A percentile compares a stretch with the other conserved stretches of the same genome.
phyloP scores from a whole-genome alignment of 2,329 filamentous ascomycete species.

The Fusarium chuoi region DNA sequence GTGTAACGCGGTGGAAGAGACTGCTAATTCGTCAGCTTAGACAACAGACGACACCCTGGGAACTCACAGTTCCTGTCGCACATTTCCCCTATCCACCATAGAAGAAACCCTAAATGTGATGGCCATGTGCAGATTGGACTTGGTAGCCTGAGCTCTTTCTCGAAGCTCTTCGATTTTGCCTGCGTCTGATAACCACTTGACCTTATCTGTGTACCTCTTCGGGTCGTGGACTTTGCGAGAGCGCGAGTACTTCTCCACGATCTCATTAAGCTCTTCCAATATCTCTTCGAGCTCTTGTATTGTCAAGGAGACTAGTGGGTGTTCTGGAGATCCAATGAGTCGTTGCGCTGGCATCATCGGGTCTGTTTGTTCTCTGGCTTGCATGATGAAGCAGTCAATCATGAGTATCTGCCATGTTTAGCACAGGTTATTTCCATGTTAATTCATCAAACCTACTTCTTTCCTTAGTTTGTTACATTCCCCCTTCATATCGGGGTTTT shows the following conservation, averaged over 20 bases:
- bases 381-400: conserved; percentile 10
- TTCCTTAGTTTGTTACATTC: not conserved
- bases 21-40: not conserved
- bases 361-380: not conserved
- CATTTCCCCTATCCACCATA: not conserved
- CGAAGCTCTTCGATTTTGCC: conserved; percentile 8
- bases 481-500: not conserved
- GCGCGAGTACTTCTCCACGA: not conserved
- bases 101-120: not conserved
- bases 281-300: not conserved
- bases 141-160: conserved; percentile 5
- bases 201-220: not conserved
- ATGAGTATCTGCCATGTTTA: conserved; percentile 4
- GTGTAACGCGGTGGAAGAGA: not conserved
- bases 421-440: accelerated
- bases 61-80: conserved; percentile 22
- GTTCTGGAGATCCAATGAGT: not conserved
- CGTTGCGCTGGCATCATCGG: not conserved
- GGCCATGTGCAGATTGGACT: not conserved
- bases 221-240: not conserved
- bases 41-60: accelerated
- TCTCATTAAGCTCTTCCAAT: not conserved
- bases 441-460: not conserved
- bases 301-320: not conserved
- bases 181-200: conserved; percentile 16